These are phyloP conservation scores for Aspergillus affinis DNA, from an alignment of 495 filamentous ascomycete species.

Conservation along the genomic window DNA sequence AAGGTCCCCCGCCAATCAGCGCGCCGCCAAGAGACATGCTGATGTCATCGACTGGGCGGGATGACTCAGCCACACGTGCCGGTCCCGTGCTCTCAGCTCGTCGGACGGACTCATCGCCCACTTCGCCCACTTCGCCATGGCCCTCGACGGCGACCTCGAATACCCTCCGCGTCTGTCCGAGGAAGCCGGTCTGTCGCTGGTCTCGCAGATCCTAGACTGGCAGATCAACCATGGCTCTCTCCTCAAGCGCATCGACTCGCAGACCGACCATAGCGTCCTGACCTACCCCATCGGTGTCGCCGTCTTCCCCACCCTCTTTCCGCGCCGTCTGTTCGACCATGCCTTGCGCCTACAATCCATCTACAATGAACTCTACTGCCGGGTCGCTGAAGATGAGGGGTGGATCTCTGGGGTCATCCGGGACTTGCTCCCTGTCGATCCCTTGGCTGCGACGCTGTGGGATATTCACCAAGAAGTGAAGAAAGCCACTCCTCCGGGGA, in stretches of 20 bases:
- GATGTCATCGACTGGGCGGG: not conserved
- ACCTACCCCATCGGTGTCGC: conserved; percentile 75
- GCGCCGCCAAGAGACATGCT: not conserved
- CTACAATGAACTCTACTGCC: conserved; percentile 82
- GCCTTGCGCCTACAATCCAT: conserved; percentile 63
- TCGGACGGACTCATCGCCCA: too few relatives aligned
- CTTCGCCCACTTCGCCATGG: not conserved
- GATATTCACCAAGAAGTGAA: conserved; percentile 70
- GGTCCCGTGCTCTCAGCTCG: too few relatives aligned
- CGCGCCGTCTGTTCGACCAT: conserved; percentile 66
- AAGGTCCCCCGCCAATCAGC: not conserved
- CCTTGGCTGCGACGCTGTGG: conserved; percentile 69
- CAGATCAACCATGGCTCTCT: conserved; percentile 77
- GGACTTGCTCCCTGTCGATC: conserved; percentile 63
- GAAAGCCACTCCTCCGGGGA: conserved; percentile 55
- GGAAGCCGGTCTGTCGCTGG: conserved; percentile 32
- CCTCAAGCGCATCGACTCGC: conserved; percentile 58
- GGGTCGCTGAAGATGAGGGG: conserved; percentile 69
- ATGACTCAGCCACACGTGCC: not conserved
- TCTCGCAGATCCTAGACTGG: conserved; percentile 70
- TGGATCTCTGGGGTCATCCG: conserved; percentile 54
- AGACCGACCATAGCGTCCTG: conserved; percentile 59
- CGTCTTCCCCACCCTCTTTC: conserved; percentile 79
- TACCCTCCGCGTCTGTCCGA: conserved; percentile 15
- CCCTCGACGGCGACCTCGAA: not conserved